These are phyloP conservation scores for Gracilariopsis chorda DNA, from an alignment of 23 red algal genomes.

Conservation along the genomic window DNA sequence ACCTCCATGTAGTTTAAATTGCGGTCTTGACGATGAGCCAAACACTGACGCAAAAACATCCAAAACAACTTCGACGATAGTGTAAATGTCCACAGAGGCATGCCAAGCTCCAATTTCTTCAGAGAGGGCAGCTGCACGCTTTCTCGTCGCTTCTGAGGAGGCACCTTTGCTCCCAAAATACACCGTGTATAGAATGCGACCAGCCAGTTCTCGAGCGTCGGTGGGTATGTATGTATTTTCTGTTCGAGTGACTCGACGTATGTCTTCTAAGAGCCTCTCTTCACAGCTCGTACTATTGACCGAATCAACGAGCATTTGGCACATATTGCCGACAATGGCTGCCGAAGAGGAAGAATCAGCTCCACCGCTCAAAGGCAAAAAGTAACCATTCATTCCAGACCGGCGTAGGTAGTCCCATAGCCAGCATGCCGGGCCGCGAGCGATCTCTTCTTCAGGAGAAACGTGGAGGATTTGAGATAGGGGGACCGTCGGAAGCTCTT, in stretches of 20 bases:
- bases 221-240: constrained; percentile 45
- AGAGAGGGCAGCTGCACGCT: constrained; percentile 63
- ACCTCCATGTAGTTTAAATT: constrained; percentile 81
- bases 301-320: constrained; percentile 67
- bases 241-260: constrained; percentile 69
- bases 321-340: constrained; percentile 96
- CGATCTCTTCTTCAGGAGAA: constrained; percentile 89
- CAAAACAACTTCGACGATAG: constrained; percentile 64
- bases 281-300: constrained; percentile 3
- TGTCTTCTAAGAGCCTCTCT: constrained; percentile 59
- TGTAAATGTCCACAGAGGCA: constrained; percentile 72
- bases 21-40: constrained; percentile 36
- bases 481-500: neutral
- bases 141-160: constrained; percentile 75
- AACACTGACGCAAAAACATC: constrained; percentile 73
- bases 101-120: constrained; percentile 95
- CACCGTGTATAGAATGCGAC: constrained; percentile 78
- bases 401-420: constrained; percentile 98
- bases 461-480: neutral
- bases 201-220: constrained; percentile 72
- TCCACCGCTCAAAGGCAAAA: constrained; percentile 91
- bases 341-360: constrained; percentile 93
- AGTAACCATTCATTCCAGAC: constrained; percentile 81
- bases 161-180: constrained; percentile 76
- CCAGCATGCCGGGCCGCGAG: constrained; percentile 97